phyloP scores from a whole-genome alignment of 169 alveolate genomes.

The Cyclospora cayetanensis region DNA sequence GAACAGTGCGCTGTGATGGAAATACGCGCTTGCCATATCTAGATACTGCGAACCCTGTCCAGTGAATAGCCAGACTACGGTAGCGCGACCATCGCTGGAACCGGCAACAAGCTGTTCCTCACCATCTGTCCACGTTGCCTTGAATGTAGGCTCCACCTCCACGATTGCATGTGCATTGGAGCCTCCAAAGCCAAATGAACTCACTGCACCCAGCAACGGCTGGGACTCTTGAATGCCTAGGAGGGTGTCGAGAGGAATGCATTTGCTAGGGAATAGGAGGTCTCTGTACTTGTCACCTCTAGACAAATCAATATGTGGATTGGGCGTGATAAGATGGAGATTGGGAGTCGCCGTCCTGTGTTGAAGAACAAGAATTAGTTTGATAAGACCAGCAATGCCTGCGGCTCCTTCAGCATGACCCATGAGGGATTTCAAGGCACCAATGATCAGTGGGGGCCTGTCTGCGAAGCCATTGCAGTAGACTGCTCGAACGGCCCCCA shows the following conservation, averaged over 20 bases:
- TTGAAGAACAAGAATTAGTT: constrained; percentile 71
- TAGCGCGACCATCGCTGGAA: not conserved
- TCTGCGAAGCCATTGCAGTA: constrained; percentile 39
- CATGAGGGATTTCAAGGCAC: constrained; percentile 75
- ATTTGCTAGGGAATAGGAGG: constrained; percentile 38
- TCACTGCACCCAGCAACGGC: constrained; percentile 71
- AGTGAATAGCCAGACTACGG: constrained; percentile 56
- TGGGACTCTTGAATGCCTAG: not conserved
- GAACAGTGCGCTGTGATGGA: constrained; percentile 58
- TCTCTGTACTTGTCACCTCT: not conserved
- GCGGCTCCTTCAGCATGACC: constrained; percentile 80
- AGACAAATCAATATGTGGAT: constrained; percentile 76
- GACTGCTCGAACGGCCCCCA: constrained; percentile 78
- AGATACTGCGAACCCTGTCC: constrained; percentile 77
- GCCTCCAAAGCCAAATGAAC: constrained; percentile 79
- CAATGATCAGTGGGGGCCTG: constrained; percentile 71
- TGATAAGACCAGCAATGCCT: constrained; percentile 79
- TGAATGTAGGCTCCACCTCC: not conserved
- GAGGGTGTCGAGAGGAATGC: not conserved
- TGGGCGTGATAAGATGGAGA: constrained; percentile 75
- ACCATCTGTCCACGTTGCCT: not conserved
- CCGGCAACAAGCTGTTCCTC: not conserved
- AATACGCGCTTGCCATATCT: constrained; percentile 70
- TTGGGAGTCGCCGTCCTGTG: constrained; percentile 78
- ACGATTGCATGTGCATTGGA: constrained; percentile 57